Conservation (phyloP, 2,329 filamentous ascomycete genomes). For the Pseudogymnoascus sp. region DNA sequence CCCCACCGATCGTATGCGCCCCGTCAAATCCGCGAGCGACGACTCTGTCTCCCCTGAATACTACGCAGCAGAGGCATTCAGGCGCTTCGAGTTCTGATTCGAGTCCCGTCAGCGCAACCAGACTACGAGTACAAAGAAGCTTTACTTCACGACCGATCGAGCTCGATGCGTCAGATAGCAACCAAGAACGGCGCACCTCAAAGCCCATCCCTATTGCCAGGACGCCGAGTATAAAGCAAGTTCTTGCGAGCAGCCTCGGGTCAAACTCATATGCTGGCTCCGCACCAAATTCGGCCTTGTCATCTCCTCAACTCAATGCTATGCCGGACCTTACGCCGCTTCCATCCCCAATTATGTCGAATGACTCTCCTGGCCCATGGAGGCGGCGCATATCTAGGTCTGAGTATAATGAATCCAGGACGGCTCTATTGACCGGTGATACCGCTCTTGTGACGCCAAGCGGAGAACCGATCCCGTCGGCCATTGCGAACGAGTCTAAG, state of each 20-base stretch:
- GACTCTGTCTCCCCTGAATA: constrained; percentile 21
- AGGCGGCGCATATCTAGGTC: constrained; percentile 36
- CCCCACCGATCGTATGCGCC: constrained; percentile 27
- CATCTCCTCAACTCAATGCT: constrained; percentile 65
- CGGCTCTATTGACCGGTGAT: constrained; percentile 30
- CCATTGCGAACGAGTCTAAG: constrained; percentile 45
- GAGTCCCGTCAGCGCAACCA: constrained; percentile 9
- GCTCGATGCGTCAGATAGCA: constrained; percentile 35
- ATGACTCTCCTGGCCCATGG: constrained; percentile 61
- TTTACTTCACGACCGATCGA: constrained; percentile 18
- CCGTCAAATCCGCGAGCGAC: constrained; percentile 32
- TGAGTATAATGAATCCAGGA: constrained; percentile 1
- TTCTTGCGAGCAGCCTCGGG: constrained; percentile 42
- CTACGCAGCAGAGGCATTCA: constrained; percentile 20
- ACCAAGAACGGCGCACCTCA: constrained; percentile 33
- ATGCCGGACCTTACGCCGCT: constrained; percentile 74
- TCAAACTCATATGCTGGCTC: constrained; percentile 34
- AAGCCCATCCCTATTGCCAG: constrained; percentile 31
- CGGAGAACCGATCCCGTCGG: constrained; percentile 44
- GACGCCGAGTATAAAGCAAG: constrained; percentile 53
- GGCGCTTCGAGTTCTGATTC: constrained; percentile 28
- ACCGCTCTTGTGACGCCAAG: constrained; percentile 43
- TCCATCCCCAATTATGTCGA: constrained; percentile 62
- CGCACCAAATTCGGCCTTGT: constrained; percentile 57
- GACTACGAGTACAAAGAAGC: constrained; percentile 10